These are phyloP conservation scores for Phaseolus coccineus DNA, from an alignment of 331 rosid species.

Conservation along the genomic window DNA sequence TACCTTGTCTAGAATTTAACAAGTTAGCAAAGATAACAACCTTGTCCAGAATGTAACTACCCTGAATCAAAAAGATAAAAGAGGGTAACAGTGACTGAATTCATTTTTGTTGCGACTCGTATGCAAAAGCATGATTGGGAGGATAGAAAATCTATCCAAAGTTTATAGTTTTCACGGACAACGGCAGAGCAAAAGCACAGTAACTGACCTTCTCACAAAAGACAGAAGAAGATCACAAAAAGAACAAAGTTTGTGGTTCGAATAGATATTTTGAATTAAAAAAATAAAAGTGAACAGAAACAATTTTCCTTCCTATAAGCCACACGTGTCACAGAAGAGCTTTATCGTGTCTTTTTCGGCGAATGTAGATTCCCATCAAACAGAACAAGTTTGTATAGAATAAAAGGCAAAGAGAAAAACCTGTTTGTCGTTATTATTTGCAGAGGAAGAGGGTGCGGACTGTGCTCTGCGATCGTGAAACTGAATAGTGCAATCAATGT, in stretches of 20 bases:
- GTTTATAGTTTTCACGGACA: neutral
- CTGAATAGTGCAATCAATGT: conserved; percentile 44
- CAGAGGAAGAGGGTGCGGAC: neutral
- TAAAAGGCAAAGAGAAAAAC: neutral
- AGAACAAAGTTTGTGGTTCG: neutral
- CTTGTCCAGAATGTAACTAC: neutral
- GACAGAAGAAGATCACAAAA: neutral
- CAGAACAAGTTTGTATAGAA: neutral
- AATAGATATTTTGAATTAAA: neutral
- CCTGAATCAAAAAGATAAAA: neutral
- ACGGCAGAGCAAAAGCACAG: neutral
- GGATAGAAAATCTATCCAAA: neutral
- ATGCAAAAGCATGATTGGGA: neutral
- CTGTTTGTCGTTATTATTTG: neutral
- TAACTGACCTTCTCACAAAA: neutral
- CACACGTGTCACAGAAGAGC: neutral
- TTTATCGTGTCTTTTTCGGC: neutral
- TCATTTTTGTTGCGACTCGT: neutral
- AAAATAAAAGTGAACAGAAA: neutral
- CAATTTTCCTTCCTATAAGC: neutral
- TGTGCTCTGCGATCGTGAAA: conserved; percentile 11
- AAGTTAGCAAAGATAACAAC: too few relatives aligned
- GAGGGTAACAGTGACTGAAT: neutral
- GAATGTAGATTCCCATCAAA: neutral
- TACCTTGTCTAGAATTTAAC: neutral